phyloP scores from a whole-genome alignment of 2,329 filamentous ascomycete genomes.

The Aspergillus pseudotamarii region DNA sequence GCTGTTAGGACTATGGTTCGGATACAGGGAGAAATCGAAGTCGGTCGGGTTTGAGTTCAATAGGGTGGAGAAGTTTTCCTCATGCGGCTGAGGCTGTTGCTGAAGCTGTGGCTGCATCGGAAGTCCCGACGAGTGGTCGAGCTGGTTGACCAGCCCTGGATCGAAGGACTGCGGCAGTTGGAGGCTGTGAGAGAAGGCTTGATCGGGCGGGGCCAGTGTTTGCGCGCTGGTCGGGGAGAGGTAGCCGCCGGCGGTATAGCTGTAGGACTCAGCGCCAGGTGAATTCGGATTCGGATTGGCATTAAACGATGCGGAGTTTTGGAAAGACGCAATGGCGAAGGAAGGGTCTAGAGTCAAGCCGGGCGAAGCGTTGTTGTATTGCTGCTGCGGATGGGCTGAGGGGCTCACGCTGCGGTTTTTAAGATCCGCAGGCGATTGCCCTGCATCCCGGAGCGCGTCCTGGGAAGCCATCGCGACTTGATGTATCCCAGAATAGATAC shows the following conservation, averaged over 20 bases:
- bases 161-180: conserved; percentile 42
- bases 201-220: conserved; percentile 34
- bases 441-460: conserved; percentile 36
- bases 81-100: conserved; percentile 15
- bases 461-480: conserved; percentile 34
- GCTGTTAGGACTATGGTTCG: conserved; percentile 35
- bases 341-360: conserved; percentile 42
- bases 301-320: conserved; percentile 33
- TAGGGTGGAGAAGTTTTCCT: conserved; percentile 43
- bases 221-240: conserved; percentile 34
- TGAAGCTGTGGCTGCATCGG: conserved; percentile 25
- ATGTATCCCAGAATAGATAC: conserved; percentile 26
- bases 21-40: conserved; percentile 45
- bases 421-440: conserved; percentile 39
- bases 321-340: conserved; percentile 22
- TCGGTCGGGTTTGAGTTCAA: conserved; percentile 41
- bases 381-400: conserved; percentile 45
- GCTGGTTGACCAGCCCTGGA: conserved; percentile 37
- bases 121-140: conserved; percentile 36
- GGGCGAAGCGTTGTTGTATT: conserved; percentile 37
- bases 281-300: conserved; percentile 32
- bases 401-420: conserved; percentile 47
- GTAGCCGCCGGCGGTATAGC: conserved; percentile 38
- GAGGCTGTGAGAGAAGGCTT: conserved; percentile 37
- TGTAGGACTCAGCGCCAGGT: conserved; percentile 38